Percentiles rank a stretch among this genome's conserved stretches.
Evolutionary conservation across 2,329 filamentous ascomycete species (phyloP).

Genomic region (Myriangium duriaei): DNA sequence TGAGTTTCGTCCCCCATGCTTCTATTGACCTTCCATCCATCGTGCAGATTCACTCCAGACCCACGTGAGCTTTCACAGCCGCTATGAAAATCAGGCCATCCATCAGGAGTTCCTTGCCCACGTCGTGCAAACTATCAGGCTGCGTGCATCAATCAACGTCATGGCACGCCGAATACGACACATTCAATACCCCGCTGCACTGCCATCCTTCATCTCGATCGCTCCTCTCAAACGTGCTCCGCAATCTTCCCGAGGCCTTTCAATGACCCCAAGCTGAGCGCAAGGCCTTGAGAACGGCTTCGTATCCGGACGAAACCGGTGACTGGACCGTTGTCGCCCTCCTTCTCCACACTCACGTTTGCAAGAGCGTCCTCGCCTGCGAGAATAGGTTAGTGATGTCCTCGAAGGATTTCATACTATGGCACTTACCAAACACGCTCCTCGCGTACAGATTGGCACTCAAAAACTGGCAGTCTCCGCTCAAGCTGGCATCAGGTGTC

Average conservation of each 20-base stretch:
- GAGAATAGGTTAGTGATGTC: constrained; percentile 12
- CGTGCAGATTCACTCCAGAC: no score
- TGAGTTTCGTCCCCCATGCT: no score
- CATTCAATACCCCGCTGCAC: no score
- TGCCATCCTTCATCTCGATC: constrained; percentile 4
- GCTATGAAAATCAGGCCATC: no score
- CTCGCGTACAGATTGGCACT: constrained; percentile 93
- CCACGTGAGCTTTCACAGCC: no score
- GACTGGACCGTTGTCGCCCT: constrained; percentile 86
- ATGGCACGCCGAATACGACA: not conserved
- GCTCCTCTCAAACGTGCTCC: constrained; percentile 18
- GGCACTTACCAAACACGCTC: constrained; percentile 86
- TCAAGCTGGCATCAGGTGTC: constrained; percentile 88
- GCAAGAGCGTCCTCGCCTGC: constrained; percentile 94
- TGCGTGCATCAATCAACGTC: not conserved
- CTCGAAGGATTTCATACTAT: not conserved
- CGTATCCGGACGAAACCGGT: constrained; percentile 97
- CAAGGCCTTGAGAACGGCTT: constrained; percentile 89
- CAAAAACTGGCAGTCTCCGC: constrained; percentile 95
- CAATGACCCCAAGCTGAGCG: constrained; percentile 81
- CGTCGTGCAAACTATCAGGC: not conserved
- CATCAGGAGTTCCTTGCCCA: no score
- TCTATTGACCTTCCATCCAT: no score
- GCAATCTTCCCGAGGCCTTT: constrained; percentile 76
- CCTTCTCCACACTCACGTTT: constrained; percentile 95